phyloP scores from a whole-genome alignment of 23 red algal genomes.

The Chondrus crispus region DNA sequence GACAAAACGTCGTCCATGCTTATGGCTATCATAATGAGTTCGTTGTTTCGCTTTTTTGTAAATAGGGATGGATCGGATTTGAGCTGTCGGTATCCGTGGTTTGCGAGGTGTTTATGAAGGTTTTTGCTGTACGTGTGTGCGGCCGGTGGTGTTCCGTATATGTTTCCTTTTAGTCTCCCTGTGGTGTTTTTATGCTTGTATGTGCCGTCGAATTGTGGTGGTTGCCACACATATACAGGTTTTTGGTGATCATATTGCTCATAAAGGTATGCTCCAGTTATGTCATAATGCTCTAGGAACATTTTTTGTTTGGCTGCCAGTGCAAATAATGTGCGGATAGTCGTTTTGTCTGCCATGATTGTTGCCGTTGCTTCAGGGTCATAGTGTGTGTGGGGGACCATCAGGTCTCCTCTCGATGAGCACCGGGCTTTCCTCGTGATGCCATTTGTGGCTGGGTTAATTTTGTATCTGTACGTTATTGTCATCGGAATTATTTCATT shows the following conservation, averaged over 20 bases:
- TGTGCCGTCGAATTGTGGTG: conserved; percentile 13
- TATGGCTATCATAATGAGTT: background rate
- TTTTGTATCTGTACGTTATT: conserved; percentile 14
- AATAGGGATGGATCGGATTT: background rate
- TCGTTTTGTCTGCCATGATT: background rate
- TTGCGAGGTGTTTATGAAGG: background rate
- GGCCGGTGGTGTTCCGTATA: conserved; percentile 3
- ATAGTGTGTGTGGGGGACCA: background rate
- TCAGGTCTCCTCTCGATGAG: background rate
- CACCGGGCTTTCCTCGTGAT: background rate
- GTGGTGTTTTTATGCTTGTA: background rate
- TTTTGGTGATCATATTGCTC: background rate
- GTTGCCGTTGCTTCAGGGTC: background rate
- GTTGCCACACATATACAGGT: conserved; percentile 3
- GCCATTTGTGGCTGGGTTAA: background rate
- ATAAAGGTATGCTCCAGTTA: conserved; percentile 1
- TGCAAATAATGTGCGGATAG: background rate
- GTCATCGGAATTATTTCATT: background rate
- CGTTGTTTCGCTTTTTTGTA: background rate
- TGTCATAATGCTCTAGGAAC: conserved; percentile 20
- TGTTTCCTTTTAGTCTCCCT: background rate
- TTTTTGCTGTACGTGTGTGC: background rate
- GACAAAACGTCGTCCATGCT: background rate
- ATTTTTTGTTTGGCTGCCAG: background rate
- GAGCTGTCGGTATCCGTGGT: background rate